Evolutionary conservation across 2,329 filamentous ascomycete species (phyloP).

Genomic region (Calonectria pauciramosa): DNA sequence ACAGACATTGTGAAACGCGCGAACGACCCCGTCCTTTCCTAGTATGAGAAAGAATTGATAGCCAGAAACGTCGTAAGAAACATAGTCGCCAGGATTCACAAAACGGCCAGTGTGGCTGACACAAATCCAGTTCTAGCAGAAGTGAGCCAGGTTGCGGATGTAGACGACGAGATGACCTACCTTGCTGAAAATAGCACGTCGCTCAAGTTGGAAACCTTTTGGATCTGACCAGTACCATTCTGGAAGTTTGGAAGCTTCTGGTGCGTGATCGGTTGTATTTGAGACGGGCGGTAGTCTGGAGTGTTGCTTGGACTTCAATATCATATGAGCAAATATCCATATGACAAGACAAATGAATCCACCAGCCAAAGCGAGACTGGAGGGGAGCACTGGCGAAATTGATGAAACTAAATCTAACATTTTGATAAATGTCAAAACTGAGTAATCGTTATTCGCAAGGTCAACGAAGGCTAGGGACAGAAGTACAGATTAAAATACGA

Average conservation of each 20-base stretch:
- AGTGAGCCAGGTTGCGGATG: not conserved
- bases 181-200: constrained; percentile 56
- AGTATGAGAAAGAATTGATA: constrained; percentile 56
- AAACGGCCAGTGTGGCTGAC: constrained; percentile 53
- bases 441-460: not conserved
- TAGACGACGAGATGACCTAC: not conserved
- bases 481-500: too few species aligned
- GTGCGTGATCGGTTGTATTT: not conserved
- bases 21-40: constrained; percentile 41
- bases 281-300: not conserved
- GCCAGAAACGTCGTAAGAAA: constrained; percentile 50
- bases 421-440: not conserved
- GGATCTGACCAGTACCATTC: constrained; percentile 36
- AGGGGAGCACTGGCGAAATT: not conserved
- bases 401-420: not conserved
- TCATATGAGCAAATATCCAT: not conserved
- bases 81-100: constrained; percentile 51
- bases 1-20: constrained; percentile 60
- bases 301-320: not conserved
- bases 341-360: not conserved
- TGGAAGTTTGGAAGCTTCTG: not conserved
- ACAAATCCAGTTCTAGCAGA: constrained; percentile 54
- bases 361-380: not conserved
- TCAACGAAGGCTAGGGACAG: too few species aligned
- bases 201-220: constrained; percentile 58